Evolutionary conservation across 2,329 filamentous ascomycete genomes (phyloP).

Genomic region (Arthrobotrys conoides): DNA sequence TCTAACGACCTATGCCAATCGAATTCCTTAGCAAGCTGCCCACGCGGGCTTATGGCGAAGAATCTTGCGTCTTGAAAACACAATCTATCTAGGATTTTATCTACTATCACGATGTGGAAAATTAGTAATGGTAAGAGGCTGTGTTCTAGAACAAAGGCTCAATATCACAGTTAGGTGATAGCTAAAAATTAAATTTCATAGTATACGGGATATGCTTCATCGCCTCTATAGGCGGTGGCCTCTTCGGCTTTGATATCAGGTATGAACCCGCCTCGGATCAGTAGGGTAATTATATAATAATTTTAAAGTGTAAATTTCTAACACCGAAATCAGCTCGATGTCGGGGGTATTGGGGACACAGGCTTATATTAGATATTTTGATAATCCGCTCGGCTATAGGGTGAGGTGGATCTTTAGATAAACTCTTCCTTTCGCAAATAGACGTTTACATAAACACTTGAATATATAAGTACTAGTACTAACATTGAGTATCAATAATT

Average conservation of each 20-base stretch:
- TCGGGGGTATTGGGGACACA: constrained; percentile 77
- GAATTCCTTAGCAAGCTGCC: not conserved
- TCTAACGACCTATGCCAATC: not conserved
- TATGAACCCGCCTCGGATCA: constrained; percentile 64
- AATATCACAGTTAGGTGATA: not conserved
- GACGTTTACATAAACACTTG: not conserved
- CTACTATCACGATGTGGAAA: constrained; percentile 5
- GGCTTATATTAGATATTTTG: constrained; percentile 80
- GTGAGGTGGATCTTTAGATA: constrained; percentile 35
- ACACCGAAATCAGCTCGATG: constrained; percentile 70
- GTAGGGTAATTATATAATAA: too few species aligned
- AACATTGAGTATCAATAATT: not conserved
- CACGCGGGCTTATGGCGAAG: too few species aligned
- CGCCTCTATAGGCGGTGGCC: constrained; percentile 74
- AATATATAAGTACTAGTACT: not conserved
- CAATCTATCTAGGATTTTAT: not conserved
- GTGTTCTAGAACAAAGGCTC: not conserved
- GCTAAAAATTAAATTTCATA: constrained; percentile 9
- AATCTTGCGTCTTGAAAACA: not conserved
- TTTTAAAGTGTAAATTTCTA: not conserved
- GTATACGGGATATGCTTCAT: constrained; percentile 76
- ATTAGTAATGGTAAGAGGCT: constrained; percentile 23
- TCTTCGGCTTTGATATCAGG: constrained; percentile 85
- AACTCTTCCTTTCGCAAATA: not conserved
- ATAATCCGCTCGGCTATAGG: constrained; percentile 69